Evolutionary conservation across 1,139 yeast species (phyloP).

Genomic region (Suhomyces terraborum): DNA sequence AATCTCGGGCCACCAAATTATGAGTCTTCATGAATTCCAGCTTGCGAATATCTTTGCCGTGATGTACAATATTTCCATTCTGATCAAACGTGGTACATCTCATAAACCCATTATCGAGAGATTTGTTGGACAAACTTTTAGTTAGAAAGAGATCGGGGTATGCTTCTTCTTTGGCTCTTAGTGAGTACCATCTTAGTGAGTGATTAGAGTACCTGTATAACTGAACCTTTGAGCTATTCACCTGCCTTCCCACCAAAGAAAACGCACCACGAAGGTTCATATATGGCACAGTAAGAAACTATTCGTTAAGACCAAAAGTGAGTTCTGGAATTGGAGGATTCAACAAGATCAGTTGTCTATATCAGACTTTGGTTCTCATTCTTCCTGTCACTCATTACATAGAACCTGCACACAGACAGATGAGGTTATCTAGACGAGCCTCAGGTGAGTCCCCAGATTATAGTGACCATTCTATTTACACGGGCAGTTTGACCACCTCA

Average conservation of each 20-base stretch:
- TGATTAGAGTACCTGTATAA: neutral
- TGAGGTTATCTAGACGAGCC: neutral
- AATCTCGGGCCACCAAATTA: constrained; percentile 43
- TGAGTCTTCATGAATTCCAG: constrained; percentile 40
- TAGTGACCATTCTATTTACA: neutral
- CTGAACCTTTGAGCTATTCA: neutral
- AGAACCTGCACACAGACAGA: neutral
- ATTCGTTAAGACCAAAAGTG: neutral
- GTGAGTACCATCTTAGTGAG: neutral
- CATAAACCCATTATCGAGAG: constrained; percentile 32
- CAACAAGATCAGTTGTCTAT: too few relatives aligned
- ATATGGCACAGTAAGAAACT: neutral
- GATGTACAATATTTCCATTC: constrained; percentile 40
- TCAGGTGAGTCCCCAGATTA: neutral
- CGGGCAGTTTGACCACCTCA: too few relatives aligned
- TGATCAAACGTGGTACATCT: constrained; percentile 61
- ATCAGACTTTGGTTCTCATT: too few relatives aligned
- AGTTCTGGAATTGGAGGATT: too few relatives aligned
- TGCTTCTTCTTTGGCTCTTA: constrained; percentile 8
- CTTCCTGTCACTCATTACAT: neutral
- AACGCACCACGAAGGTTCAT: neutral
- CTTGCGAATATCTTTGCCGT: constrained; percentile 42
- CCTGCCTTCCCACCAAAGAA: neutral
- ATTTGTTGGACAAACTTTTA: constrained; percentile 25
- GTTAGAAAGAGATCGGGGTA: constrained; percentile 27